Percentiles rank a stretch among this genome's conserved stretches.
phyloP scores from a whole-genome alignment of 2,329 filamentous ascomycete species.

The Diplodia scrobiculata region DNA sequence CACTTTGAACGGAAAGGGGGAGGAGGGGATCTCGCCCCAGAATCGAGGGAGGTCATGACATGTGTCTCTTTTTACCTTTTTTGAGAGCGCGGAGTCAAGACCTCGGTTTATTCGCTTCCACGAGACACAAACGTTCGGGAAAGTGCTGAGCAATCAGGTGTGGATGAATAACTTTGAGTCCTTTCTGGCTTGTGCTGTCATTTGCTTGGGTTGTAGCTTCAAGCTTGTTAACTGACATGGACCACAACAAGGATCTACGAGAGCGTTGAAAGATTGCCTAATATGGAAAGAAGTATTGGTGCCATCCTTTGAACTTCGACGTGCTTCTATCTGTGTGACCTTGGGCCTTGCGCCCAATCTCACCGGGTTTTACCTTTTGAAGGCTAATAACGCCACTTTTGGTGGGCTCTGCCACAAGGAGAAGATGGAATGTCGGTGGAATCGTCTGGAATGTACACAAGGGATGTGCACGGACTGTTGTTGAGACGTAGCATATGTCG shows the following conservation, averaged over 20 bases:
- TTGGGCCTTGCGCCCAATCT: neutral
- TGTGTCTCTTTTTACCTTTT: too few species aligned
- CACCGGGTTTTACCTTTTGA: neutral
- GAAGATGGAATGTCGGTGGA: neutral
- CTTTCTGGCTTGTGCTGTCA: neutral
- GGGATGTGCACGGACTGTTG: neutral
- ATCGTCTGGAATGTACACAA: neutral
- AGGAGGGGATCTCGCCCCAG: too few species aligned
- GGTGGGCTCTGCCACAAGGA: neutral
- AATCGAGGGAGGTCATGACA: too few species aligned
- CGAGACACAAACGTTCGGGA: too few species aligned
- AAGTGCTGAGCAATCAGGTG: neutral
- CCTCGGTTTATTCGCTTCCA: neutral
- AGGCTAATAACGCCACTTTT: neutral
- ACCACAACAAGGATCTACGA: neutral
- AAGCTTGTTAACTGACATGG: neutral
- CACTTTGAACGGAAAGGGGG: too few species aligned
- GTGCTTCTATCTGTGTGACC: neutral
- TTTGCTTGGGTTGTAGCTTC: neutral
- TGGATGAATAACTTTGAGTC: neutral
- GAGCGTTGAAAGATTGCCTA: neutral
- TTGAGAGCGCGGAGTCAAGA: neutral
- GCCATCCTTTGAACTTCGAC: neutral
- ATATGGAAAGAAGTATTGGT: neutral
- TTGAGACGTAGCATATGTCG: neutral